A percentile compares a stretch with the other conserved stretches of the same genome.
These are phyloP conservation scores for Epichloe festucae DNA, from an alignment of 2,329 filamentous ascomycete genomes.

Conservation along the genomic window DNA sequence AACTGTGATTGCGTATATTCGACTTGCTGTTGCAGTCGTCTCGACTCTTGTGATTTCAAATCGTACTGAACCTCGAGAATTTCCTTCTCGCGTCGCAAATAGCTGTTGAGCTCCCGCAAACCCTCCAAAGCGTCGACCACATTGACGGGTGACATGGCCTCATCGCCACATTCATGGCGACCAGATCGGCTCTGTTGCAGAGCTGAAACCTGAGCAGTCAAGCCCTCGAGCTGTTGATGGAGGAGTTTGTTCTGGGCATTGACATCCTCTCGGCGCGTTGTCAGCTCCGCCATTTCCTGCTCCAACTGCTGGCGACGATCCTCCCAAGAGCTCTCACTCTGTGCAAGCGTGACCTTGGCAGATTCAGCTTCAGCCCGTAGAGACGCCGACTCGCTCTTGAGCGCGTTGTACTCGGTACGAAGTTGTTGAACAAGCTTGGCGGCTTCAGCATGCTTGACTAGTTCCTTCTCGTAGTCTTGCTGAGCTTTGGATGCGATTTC, in stretches of 20 bases:
- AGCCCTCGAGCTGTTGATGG: constrained; percentile 75
- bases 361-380: constrained; percentile 74
- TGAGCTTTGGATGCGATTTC: constrained; percentile 89
- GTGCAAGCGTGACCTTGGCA: constrained; percentile 62
- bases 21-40: constrained; percentile 79
- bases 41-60: constrained; percentile 74
- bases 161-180: constrained; percentile 36
- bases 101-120: constrained; percentile 81
- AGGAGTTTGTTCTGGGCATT: constrained; percentile 83
- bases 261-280: constrained; percentile 67
- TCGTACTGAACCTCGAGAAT: constrained; percentile 96
- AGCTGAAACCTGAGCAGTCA: constrained; percentile 65
- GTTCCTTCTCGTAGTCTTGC: constrained; percentile 86
- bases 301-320: constrained; percentile 72
- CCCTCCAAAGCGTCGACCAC: constrained; percentile 54
- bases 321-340: constrained; percentile 79
- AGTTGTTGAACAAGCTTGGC: constrained; percentile 70
- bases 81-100: constrained; percentile 88
- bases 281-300: constrained; percentile 68
- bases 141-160: constrained; percentile 37
- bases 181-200: constrained; percentile 61
- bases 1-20: constrained; percentile 79
- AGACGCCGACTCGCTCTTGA: constrained; percentile 66
- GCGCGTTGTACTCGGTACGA: constrained; percentile 65
- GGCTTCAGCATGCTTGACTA: constrained; percentile 93